Evolutionary conservation across 345 rosid species (phyloP), one percentile per base, ranked within the genome.

Genomic region (Citrus medica): DNA sequence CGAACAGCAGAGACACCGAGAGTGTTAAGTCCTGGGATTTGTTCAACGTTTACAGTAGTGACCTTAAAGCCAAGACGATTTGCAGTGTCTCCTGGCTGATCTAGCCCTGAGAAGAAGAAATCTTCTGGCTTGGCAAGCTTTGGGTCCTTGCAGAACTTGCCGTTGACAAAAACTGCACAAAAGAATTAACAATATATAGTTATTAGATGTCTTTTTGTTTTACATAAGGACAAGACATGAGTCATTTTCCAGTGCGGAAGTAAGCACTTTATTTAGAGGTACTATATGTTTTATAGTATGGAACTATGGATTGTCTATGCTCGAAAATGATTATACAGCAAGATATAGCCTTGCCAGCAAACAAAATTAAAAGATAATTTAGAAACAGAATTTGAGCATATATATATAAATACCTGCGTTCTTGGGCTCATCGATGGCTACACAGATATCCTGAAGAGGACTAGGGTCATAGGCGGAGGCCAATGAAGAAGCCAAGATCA

Each of bases 61-160:
- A 79, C 84, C 0, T 1, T 64, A 9, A 76, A 79, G 12, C 87
- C 79, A n/a, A 67, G 28, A 14, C 10, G 21, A 38, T 78, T 79
- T 0, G 27, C 17, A 7, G 84, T 70, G 62, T 77, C 38, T n/a
- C 79, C 30, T 5, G 82, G 76, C 14, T 27, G 46, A 35, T 81
- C 16, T 0, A 84, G 79, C 32, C 84, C 81, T 14, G 64, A 27
- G 60, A 30, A 76, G 81, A 67, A 82, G 77, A 84, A 84, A 19
- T 84, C 84, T 6, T 81, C 55, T 32, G 81, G 77, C 3, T 40
- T 73, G 35, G 58, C 79, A 32, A 46, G 58, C 61, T 83, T 80
- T 16, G 86, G 86, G 53, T 83, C 69, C 79, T 83, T 83, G 83
- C 86, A 83, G 63, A 83, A 77, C 56, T 78, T 80, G 19, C 86